Evolutionary conservation across 2,329 filamentous ascomycete genomes (phyloP), one percentile per base, ranked within the genome.

Genomic region (Phoma herbarum): DNA sequence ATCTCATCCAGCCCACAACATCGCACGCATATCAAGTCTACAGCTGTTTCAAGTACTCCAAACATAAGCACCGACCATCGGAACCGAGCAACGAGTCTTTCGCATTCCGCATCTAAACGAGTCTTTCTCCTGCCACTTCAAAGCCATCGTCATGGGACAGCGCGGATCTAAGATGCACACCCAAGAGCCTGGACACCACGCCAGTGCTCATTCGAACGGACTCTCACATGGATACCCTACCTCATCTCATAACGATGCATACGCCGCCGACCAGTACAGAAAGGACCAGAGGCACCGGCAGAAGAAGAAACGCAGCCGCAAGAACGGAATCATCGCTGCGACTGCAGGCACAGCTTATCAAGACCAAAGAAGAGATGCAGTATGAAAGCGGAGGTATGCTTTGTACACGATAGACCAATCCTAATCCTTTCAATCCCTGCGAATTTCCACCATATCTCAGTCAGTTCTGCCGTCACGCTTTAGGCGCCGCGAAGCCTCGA

Each of bases 101-200:
- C 20, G 2, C n/a, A 20, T 4, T 16, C n/a, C 29, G 4, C 14
- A 18, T 16, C 14, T n/a, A 16, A 11, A 1, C 2, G 1, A 7
- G 12, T n/a, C 29, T 14, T n/a, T 7, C 11, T 29, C 4, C 28
- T 9, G 11, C 31, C 31, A 35, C 7, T 4, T 11, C 8, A 1
- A 35, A 31, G 16, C n/a, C 3, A 14, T 22, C 41, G 46, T n/a
- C 2, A 52, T 52, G 55, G 55, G 48, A 10, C 43, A 57, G 28
- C 41, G 53, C 33, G 48, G 42, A 23, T 57, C 43, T 6, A 57
- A 57, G 28, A 52, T 48, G 35, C 26, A 35, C 22, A 18, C 28
- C 16, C 4, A 48, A n/a, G 26, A 48, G 44, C 35, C 35, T n/a
- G 35, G 18, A n/a, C 14, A 44, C 11, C 29, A 52, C 22, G 22